Percentiles rank a stretch among this genome's conserved stretches.
Evolutionary conservation across 2,329 filamentous ascomycete species (phyloP).

Genomic region (Epicoccum nigrum): DNA sequence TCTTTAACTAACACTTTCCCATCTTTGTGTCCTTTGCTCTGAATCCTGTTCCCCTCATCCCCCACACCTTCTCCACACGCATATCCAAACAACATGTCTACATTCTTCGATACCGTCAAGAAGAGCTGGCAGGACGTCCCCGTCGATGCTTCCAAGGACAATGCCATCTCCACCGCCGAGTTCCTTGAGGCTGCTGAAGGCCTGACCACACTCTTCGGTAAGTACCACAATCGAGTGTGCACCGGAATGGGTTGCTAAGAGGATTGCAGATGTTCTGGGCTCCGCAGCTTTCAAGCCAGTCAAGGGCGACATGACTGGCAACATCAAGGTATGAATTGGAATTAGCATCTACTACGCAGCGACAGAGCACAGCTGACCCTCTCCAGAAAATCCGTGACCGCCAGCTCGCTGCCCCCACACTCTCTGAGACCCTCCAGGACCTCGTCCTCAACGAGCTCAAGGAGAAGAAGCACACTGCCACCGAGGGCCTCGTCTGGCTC

Average conservation of each 20-base stretch:
- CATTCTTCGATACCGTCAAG: constrained; percentile 86
- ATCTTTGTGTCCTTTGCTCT: not conserved
- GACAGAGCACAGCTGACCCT: not conserved
- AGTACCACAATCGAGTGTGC: constrained; percentile 18
- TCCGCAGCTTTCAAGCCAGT: constrained; percentile 83
- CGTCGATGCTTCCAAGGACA: constrained; percentile 72
- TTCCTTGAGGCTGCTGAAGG: constrained; percentile 93
- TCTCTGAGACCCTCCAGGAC: constrained; percentile 84
- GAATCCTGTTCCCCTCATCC: not conserved
- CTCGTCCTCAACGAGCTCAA: constrained; percentile 88
- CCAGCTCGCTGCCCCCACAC: constrained; percentile 75
- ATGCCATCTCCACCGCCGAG: constrained; percentile 79
- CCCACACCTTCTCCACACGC: not conserved
- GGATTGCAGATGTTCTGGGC: constrained; percentile 62
- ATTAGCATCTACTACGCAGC: not conserved
- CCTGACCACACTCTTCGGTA: constrained; percentile 85
- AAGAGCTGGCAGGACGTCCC: constrained; percentile 84
- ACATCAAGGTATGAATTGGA: constrained; percentile 73
- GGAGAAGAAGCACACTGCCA: constrained; percentile 84
- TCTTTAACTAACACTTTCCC: not conserved
- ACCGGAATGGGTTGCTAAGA: not conserved
- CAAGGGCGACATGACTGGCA: constrained; percentile 88
- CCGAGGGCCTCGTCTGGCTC: constrained; percentile 91
- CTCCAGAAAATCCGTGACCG: constrained; percentile 85
- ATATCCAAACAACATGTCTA: constrained; percentile 50